Base-by-base conservation (phyloP, 2,329 filamentous ascomycete species). In the Alternaria tenuissima region DNA sequence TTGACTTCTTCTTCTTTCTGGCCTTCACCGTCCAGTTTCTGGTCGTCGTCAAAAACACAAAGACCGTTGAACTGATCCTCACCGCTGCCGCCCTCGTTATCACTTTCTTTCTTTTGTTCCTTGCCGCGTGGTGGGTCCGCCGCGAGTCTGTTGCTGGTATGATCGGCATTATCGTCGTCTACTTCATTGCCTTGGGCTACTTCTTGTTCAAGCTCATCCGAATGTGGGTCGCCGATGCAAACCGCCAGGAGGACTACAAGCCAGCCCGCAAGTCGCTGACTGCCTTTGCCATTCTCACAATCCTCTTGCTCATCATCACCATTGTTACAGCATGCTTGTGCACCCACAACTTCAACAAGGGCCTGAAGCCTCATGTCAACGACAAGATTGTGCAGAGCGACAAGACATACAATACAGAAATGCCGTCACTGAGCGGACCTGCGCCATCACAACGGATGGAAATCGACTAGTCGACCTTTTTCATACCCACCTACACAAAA, bases 1-100 rank as follows among this genome's bases (percentile, higher is more conserved):
- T 99, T 79, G 95, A 99, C 81, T 98, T 99, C 81, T 99, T 99
- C 88, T 98, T 99, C 85, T 99, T 99, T 85, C 88, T 99, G 52
- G 95, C 94, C 55, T 99, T 99, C 79, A 98, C 95, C 7, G 92
- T 99, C 47, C 95, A 99, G 76, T 99, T 99, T 79, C 87, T 98
- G 55, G 94, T 99, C 70, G 91, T 98, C 60, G 93, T 99, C 61
- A 86, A 83, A 61, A 83, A 86, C 65, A 85, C 84, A 26, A 85
- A 86, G 48, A 86, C 90, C 63, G 83, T 88, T 71, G 95, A 99
- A 78, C 92, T 95, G 71, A 91, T 87, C 55, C 84, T 98, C 53
- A 99, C 96, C 7, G 89, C 95, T 48, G 91, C 90, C 62, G 95
- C 94, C 26, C 91, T 99, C 54, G 94, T 94, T 32, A 86, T 98